Percentiles rank a stretch among this genome's conserved stretches.
Conservation (phyloP, 2,329 filamentous ascomycete species). For the Colletotrichum cordylinicola region DNA sequence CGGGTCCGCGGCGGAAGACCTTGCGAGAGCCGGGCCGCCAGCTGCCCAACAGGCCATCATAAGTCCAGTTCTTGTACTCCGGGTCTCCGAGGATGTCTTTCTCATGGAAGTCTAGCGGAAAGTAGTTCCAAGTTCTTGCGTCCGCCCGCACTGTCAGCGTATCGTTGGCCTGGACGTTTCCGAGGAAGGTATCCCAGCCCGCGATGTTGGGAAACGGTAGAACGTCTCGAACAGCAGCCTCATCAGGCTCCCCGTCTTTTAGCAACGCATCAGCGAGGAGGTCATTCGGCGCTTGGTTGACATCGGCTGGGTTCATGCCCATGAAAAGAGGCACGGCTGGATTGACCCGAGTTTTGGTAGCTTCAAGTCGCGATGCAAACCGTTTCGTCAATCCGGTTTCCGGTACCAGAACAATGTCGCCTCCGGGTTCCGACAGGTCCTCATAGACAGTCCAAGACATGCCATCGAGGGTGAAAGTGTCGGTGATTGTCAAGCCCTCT, state of each 20-base stretch:
- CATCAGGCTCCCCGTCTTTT: not conserved
- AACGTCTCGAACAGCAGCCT: not conserved
- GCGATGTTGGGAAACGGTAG: not conserved
- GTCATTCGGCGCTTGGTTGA: not conserved
- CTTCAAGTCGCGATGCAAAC: not conserved
- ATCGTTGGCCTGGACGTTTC: not conserved
- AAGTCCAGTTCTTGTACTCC: not conserved
- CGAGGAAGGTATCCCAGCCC: not conserved
- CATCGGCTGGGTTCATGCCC: not conserved
- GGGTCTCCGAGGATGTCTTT: not conserved
- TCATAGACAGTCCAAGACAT: not conserved
- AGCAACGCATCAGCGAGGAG: not conserved
- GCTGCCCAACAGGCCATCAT: not conserved
- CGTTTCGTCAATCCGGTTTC: not conserved
- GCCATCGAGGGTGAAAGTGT: not conserved
- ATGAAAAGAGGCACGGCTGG: not conserved
- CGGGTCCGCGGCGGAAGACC: not conserved
- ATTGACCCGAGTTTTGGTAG: not conserved
- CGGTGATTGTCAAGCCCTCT: not conserved
- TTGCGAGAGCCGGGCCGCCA: not conserved
- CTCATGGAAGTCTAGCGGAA: not conserved
- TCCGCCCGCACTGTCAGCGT: not conserved
- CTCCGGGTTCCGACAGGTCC: not conserved
- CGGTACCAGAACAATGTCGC: not conserved
- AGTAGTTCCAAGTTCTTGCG: not conserved